Evolutionary conservation across 108 stramenopile species (phyloP).

Genomic region (Parmales sp.): DNA sequence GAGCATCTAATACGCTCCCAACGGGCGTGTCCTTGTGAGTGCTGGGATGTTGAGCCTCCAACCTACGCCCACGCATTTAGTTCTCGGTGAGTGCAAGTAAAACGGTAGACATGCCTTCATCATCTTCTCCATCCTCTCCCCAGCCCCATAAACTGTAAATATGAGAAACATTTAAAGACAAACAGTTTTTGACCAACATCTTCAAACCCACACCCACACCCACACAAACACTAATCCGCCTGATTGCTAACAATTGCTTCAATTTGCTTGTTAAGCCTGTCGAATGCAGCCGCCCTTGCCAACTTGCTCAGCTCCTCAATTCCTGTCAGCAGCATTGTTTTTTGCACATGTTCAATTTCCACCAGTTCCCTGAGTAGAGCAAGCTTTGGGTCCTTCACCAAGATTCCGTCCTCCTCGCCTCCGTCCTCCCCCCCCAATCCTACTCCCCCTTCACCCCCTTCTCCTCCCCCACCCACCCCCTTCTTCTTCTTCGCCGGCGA

Average conservation of each 20-base stretch:
- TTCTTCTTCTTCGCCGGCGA: background rate
- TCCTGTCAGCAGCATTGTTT: background rate
- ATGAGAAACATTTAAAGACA: too few species aligned
- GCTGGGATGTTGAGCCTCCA: too few species aligned
- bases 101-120: too few species aligned
- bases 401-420: background rate
- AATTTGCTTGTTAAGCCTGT: conserved; percentile 1
- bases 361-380: background rate
- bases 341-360: background rate
- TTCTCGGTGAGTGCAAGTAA: too few species aligned
- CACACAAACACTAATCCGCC: too few species aligned
- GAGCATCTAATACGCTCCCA: too few species aligned
- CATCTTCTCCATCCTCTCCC: too few species aligned
- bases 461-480: background rate
- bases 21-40: too few species aligned
- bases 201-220: too few species aligned
- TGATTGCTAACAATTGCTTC: background rate
- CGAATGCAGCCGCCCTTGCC: background rate
- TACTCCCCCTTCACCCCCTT: background rate
- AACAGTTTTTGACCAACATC: too few species aligned
- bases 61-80: too few species aligned
- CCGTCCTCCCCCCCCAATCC: background rate
- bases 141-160: too few species aligned
- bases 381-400: conserved; percentile 1
- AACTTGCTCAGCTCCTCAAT: background rate